Base-by-base conservation (phyloP, 371 early-diverging fungal species). In the Apophysomyces ossiformis region DNA sequence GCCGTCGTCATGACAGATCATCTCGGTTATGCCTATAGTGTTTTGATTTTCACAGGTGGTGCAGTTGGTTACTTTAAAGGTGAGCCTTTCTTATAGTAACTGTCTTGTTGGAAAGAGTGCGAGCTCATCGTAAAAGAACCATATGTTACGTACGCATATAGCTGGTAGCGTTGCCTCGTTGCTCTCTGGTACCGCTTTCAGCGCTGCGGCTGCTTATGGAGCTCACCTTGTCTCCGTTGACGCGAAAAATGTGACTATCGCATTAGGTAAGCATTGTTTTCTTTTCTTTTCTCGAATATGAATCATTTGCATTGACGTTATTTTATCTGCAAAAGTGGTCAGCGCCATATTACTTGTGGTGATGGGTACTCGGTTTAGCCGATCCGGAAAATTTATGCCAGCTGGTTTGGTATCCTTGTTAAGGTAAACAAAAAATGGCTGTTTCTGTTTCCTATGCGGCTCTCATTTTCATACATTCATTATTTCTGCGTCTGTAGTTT, bases 331-430 rank as follows among this genome's bases (percentile, higher is more conserved):
- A 26, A 26, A 26, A 72, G 77, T 64, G 5, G 71, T 83, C n/a
- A 84, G 83, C 68, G 36, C 79, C 16, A 46, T 75, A 0, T 69
- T 90, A 13, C 64, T 83, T n/a, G 35, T 79, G 2, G 79, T 86
- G 7, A 90, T 88, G 90, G 88, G 86, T 9, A 50, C 69, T 5
- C 85, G 88, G 26, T 90, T 81, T 63, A 61, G 72, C 45, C 74
- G 76, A 36, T 82, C 82, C 50, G 79, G 79, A 7, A 87, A 86
- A 72, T 79, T 87, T 54, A 88, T 90, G 89, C 87, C 89, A 4
- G 88, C 85, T 15, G 88, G 89, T 6, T 69, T 88, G 56, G 80
- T 88, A 3, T 70, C 83, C 41, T 16, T 76, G 4, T 45, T 85
- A 8, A 85, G 85, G 84, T 85, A 74, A 72, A 36, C 12, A 21